phyloP scores from a whole-genome alignment of 2,329 filamentous ascomycete species.

The Hypoxylon sp. region DNA sequence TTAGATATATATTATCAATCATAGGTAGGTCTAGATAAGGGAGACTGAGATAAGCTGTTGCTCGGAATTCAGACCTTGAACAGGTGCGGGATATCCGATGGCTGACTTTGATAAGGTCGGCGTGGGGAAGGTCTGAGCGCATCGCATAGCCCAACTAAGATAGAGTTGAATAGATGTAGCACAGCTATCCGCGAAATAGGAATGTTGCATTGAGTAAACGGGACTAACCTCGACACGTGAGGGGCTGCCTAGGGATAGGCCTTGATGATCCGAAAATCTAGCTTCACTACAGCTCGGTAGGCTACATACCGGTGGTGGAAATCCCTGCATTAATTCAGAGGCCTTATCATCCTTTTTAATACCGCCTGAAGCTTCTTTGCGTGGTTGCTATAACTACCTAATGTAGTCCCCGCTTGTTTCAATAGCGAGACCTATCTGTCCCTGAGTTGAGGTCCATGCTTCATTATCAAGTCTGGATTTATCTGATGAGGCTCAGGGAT shows the following conservation, averaged over 20 bases:
- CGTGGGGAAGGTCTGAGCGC: conserved; percentile 26
- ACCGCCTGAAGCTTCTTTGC: conserved; percentile 7
- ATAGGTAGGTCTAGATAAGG: conserved; percentile 25
- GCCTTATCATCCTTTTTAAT: conserved; percentile 4
- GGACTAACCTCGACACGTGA: conserved; percentile 8
- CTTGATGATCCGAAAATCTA: conserved; percentile 14
- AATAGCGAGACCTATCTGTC: conserved; percentile 7
- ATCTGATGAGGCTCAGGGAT: conserved; percentile 14
- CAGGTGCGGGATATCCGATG: conserved; percentile 20
- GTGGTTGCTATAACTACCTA: conserved; percentile 3
- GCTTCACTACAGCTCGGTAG: conserved; percentile 14
- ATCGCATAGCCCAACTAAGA: conserved; percentile 16
- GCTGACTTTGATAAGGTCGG: conserved; percentile 29
- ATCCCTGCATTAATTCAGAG: conserved; percentile 16
- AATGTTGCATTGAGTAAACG: conserved; percentile 27
- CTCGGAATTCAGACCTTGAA: conserved; percentile 21
- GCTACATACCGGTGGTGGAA: neutral
- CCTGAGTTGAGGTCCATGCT: conserved; percentile 8
- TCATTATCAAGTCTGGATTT: neutral
- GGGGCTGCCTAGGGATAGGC: conserved; percentile 9
- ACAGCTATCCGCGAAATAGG: conserved; percentile 9
- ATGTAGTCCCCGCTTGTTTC: neutral
- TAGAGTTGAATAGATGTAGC: conserved; percentile 13
- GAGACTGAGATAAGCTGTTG: conserved; percentile 25
- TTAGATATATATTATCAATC: conserved; percentile 8